Evolutionary conservation across 176 grass and related monocot species (phyloP).

Genomic region (Areca catechu): DNA sequence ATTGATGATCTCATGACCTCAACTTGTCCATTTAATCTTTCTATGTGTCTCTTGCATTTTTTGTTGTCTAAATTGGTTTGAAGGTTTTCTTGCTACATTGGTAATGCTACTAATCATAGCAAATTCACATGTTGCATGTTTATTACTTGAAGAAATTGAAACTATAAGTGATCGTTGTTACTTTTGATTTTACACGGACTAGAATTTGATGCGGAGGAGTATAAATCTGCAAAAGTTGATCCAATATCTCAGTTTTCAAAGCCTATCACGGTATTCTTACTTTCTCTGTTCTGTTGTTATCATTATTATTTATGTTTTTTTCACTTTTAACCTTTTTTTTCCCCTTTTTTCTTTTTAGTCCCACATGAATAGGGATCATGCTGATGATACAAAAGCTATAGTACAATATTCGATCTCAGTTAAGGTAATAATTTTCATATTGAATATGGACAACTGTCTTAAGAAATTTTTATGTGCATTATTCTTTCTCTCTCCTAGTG

Average conservation of each 20-base stretch:
- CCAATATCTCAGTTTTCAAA: conserved; percentile 84
- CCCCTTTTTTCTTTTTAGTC: conserved; percentile 35
- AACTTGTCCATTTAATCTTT: too few relatives aligned
- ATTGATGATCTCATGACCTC: too few relatives aligned
- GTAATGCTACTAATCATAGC: too few relatives aligned
- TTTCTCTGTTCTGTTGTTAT: too few relatives aligned
- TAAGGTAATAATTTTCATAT: conserved; percentile 42
- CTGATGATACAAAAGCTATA: conserved; percentile 88
- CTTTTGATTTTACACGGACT: conserved; percentile 10
- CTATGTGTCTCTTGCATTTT: too few relatives aligned
- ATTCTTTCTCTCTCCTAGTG: neutral
- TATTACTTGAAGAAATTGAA: neutral
- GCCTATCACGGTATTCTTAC: conserved; percentile 51
- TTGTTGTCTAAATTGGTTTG: too few relatives aligned
- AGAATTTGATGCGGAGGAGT: conserved; percentile 79
- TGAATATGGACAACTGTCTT: conserved; percentile 8
- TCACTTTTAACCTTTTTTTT: conserved; percentile 2
- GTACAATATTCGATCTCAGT: conserved; percentile 70
- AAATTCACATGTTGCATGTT: too few relatives aligned
- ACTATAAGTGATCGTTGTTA: conserved; percentile 1
- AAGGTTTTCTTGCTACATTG: too few relatives aligned
- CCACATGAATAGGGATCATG: conserved; percentile 97
- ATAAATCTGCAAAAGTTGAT: conserved; percentile 68
- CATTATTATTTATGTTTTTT: neutral
- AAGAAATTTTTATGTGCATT: neutral